Evolutionary conservation across 148 eudicot species (phyloP), one percentile per base, ranked within the genome.

Genomic region (Salicornia ramosissima): DNA sequence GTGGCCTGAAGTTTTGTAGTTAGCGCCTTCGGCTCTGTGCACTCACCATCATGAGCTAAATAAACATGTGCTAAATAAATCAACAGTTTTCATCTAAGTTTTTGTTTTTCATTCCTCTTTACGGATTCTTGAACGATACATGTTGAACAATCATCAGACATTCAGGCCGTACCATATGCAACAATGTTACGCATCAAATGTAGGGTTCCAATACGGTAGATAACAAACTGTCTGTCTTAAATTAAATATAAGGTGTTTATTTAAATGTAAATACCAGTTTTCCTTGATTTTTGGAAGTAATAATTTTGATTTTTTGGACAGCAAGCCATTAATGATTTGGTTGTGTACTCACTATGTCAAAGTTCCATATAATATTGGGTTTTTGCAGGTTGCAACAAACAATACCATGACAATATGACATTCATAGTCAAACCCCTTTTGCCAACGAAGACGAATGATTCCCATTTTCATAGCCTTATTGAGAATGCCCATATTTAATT

Each of bases 1-100:
- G 62, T 11, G 40, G 62, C 71, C 53, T 65, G 75, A 71, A 68
- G 15, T 47, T 50, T 40, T 64, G 62, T 30, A 65, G 71, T 70
- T 62, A 58, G 42, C 63, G 4, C 40, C 40, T 36, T 36, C 40
- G 40, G 40, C 40, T 36, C 4, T 36, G 40, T 36, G 40, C 40
- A 36, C 40, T 36, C 8, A 8, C 8, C 40, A 36, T 36, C 40
- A 36, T 36, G 40, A 8, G 40, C 40, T 36, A 8, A 36, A 36
- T 36, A 36, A 18, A 26, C 50, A 39, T 2, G 29, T 4, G 26
- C 52, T 53, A 29, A 46, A 65, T 19, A 36, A 33, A 25, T 28
- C 14, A 26, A 26, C 39, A n/a, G n/a, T n/a, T 70, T 21, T 68
- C 42, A 25, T 51, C 39, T 21, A 5, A 28, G 5, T 5, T 61